Conservation (phyloP, 371 early-diverging fungal species). For the Neoconidiobolus thromboides region DNA sequence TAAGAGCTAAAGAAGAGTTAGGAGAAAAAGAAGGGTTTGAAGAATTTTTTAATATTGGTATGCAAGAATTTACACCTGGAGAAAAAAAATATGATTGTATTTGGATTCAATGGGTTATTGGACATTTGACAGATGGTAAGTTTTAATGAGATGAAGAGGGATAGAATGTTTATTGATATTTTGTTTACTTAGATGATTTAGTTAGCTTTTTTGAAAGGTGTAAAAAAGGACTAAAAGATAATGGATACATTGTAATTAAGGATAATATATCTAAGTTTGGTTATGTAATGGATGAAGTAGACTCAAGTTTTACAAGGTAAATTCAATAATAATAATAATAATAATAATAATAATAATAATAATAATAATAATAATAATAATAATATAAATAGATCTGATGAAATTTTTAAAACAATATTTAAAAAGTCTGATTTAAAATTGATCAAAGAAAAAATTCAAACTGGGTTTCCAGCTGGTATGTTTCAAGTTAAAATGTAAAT, state of each 20-base stretch:
- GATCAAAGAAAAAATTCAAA: conserved; percentile 50
- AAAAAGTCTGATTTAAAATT: conserved; percentile 41
- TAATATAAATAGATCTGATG: conserved; percentile 26
- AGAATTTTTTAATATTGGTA: conserved; percentile 39
- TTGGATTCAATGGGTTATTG: conserved; percentile 94
- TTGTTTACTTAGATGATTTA: conserved; percentile 42
- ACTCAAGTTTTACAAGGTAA: conserved; percentile 67
- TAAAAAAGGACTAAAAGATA: conserved; percentile 41
- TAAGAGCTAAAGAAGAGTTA: conserved; percentile 42
- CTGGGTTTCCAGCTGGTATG: conserved; percentile 58
- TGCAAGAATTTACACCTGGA: conserved; percentile 69
- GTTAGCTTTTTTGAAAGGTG: conserved; percentile 64
- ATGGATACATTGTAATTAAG: conserved; percentile 72
- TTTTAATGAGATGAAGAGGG: not conserved
- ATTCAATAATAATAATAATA: not conserved
- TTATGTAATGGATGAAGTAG: conserved; percentile 56
- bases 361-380: not conserved
- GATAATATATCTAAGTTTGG: conserved; percentile 59
- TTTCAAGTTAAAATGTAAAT: conserved; percentile 72
- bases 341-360: not conserved
- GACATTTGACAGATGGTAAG: conserved; percentile 57
- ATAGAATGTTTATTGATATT: not conserved
- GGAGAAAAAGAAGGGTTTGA: conserved; percentile 29
- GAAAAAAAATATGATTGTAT: conserved; percentile 61
- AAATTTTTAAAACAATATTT: conserved; percentile 46